Evolutionary conservation across 1,284 basidiomycete genomes (phyloP).

Genomic region (Earliella scabrosa): DNA sequence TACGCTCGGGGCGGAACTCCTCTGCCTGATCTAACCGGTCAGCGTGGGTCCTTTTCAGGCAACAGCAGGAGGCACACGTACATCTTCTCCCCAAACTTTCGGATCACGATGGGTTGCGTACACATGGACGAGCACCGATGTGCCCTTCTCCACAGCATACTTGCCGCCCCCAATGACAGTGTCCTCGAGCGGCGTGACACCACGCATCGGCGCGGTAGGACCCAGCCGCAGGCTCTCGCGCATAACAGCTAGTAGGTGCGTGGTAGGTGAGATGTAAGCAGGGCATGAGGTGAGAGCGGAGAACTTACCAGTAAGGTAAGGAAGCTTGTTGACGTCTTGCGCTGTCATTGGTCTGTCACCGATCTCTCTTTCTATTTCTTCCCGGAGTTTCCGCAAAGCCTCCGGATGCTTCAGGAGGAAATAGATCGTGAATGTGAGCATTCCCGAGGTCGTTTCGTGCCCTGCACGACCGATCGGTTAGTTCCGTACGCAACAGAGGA

Average conservation of each 20-base stretch:
- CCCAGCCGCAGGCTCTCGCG: slow-evolving; percentile 50
- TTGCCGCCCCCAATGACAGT: slow-evolving; percentile 40
- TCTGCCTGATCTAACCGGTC: slow-evolving; percentile 32
- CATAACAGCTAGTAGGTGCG: slow-evolving; percentile 40
- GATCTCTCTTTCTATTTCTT: slow-evolving; percentile 50
- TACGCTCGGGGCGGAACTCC: slow-evolving; percentile 49
- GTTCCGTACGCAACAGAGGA: no score
- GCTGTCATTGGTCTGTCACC: slow-evolving; percentile 40
- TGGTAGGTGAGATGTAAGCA: no score
- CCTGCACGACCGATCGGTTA: slow-evolving; percentile 24
- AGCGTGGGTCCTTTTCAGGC: background rate
- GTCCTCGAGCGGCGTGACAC: slow-evolving; percentile 40
- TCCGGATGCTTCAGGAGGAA: slow-evolving; percentile 50
- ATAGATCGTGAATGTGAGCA: slow-evolving; percentile 46
- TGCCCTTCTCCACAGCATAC: slow-evolving; percentile 43
- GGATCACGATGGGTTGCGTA: slow-evolving; percentile 49
- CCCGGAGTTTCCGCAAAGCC: slow-evolving; percentile 46
- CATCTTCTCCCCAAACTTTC: slow-evolving; percentile 52
- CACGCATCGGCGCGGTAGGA: slow-evolving; percentile 43
- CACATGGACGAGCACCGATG: slow-evolving; percentile 37
- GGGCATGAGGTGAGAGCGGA: no score
- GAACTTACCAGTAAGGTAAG: slow-evolving; percentile 43
- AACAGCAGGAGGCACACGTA: slow-evolving; percentile 25
- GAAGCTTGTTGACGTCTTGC: slow-evolving; percentile 46
- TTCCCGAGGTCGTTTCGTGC: slow-evolving; percentile 52